phyloP scores from a whole-genome alignment of 2,329 filamentous ascomycete species.

The Microdochium nivale region DNA sequence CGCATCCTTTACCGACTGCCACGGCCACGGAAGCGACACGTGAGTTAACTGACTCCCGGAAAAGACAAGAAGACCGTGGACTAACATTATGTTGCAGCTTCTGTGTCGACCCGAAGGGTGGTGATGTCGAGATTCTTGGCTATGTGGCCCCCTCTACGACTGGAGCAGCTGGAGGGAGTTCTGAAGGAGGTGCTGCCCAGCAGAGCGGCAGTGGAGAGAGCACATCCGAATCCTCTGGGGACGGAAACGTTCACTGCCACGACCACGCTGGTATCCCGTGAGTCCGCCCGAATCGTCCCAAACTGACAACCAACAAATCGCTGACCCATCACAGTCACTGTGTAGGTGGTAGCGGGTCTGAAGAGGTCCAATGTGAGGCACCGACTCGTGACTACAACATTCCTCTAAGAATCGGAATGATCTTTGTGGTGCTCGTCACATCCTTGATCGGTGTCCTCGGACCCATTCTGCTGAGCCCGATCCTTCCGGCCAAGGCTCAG shows the following conservation, averaged over 20 bases:
- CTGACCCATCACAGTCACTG: conserved; percentile 41
- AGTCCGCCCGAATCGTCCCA: conserved; percentile 17
- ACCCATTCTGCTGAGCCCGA: conserved; percentile 54
- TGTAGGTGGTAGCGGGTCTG: conserved; percentile 31
- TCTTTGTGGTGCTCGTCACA: conserved; percentile 64
- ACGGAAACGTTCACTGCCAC: conserved; percentile 48
- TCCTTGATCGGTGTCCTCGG: conserved; percentile 54
- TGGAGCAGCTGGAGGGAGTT: background rate
- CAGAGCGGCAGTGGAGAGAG: conserved; percentile 13
- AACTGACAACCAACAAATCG: conserved; percentile 3
- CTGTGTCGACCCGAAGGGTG: conserved; percentile 50
- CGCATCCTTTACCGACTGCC: conserved; percentile 32
- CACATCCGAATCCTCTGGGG: conserved; percentile 9
- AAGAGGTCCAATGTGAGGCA: conserved; percentile 30
- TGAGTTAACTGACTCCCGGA: conserved; percentile 20
- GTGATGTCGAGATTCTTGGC: conserved; percentile 48
- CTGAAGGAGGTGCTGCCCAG: conserved; percentile 6
- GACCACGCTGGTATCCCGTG: conserved; percentile 71
- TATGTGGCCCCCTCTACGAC: conserved; percentile 18
- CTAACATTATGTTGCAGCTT: conserved; percentile 31
- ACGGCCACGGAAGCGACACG: conserved; percentile 40
- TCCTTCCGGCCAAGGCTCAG: conserved; percentile 41
- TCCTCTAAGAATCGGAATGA: conserved; percentile 56
- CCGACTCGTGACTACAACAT: conserved; percentile 54
- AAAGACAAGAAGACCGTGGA: background rate